phyloP scores from a whole-genome alignment of 441 rosid species.

The Biscutella laevigata region DNA sequence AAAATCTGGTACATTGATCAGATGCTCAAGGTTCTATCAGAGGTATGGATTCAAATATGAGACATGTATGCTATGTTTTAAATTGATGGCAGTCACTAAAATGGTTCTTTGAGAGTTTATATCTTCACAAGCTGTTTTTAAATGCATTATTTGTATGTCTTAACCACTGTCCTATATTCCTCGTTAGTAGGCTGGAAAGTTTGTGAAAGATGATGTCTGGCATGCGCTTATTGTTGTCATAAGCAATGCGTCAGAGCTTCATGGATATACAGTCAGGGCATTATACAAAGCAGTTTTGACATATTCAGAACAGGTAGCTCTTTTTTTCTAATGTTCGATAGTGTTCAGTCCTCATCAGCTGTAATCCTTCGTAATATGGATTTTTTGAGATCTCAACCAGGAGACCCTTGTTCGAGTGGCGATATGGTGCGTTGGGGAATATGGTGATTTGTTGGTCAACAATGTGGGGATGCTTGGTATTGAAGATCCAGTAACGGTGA shows the following conservation, averaged over 20 bases:
- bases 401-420: conserved; percentile 94
- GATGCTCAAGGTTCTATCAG: conserved; percentile 97
- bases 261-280: conserved; percentile 90
- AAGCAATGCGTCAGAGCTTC: conserved; percentile 91
- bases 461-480: conserved; percentile 73
- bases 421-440: conserved; percentile 98
- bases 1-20: conserved; percentile 97
- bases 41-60: conserved; percentile 47
- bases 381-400: conserved; percentile 32
- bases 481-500: conserved; percentile 89
- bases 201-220: conserved; percentile 98
- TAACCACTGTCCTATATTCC: conserved; percentile 29
- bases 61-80: conserved; percentile 5
- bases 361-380: conserved; percentile 12
- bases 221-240: conserved; percentile 86
- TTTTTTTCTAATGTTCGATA: conserved; percentile 16
- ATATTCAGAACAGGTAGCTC: conserved; percentile 72
- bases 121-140: neutral
- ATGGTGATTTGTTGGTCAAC: conserved; percentile 88
- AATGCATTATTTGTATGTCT: conserved; percentile 7
- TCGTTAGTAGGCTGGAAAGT: conserved; percentile 89
- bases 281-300: conserved; percentile 70
- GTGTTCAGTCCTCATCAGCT: neutral
- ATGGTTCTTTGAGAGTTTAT: conserved; percentile 2
- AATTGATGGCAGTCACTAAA: conserved; percentile 3